Conservation (phyloP, 108 stramenopile genomes). For the Aurantiochytrium sp. region DNA sequence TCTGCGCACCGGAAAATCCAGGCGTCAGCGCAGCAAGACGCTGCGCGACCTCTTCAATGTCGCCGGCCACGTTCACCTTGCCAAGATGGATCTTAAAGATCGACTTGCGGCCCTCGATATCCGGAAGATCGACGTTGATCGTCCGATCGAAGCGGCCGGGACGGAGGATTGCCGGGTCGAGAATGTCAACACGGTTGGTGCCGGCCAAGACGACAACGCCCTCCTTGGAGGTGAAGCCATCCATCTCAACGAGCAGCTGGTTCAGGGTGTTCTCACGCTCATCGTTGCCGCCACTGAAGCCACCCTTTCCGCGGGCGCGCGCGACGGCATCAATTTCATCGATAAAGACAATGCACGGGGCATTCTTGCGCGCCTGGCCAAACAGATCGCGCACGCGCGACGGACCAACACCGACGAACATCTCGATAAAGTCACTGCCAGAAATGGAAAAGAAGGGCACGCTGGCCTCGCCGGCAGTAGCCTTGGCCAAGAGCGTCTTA, state of each 20-base stretch:
- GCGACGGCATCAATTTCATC: constrained; percentile 98
- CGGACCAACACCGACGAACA: constrained; percentile 98
- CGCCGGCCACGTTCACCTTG: constrained; percentile 67
- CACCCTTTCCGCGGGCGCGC: constrained; percentile 79
- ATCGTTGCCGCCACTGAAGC: constrained; percentile 76
- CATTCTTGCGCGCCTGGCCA: constrained; percentile 76
- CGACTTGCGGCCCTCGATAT: constrained; percentile 79
- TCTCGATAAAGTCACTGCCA: constrained; percentile 94
- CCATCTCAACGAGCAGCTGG: constrained; percentile 96
- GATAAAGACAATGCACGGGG: constrained; percentile 96
- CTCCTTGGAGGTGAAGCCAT: constrained; percentile 76
- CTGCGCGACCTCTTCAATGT: constrained; percentile 58
- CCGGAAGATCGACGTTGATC: constrained; percentile 84
- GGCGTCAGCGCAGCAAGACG: constrained; percentile 83
- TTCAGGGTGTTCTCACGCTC: constrained; percentile 97
- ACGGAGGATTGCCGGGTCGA: constrained; percentile 53
- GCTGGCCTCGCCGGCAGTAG: constrained; percentile 95
- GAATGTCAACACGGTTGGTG: constrained; percentile 71
- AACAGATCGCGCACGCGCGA: constrained; percentile 94
- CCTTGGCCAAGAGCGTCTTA: constrained; percentile 95
- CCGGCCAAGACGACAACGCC: constrained; percentile 91
- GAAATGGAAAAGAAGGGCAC: constrained; percentile 89
- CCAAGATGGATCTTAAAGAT: constrained; percentile 81
- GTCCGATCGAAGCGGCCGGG: constrained; percentile 68
- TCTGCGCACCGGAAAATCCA: constrained; percentile 89